Evolutionary conservation across 345 rosid species (phyloP), one percentile per base, ranked within the genome.

Genomic region (Isatis tinctoria): DNA sequence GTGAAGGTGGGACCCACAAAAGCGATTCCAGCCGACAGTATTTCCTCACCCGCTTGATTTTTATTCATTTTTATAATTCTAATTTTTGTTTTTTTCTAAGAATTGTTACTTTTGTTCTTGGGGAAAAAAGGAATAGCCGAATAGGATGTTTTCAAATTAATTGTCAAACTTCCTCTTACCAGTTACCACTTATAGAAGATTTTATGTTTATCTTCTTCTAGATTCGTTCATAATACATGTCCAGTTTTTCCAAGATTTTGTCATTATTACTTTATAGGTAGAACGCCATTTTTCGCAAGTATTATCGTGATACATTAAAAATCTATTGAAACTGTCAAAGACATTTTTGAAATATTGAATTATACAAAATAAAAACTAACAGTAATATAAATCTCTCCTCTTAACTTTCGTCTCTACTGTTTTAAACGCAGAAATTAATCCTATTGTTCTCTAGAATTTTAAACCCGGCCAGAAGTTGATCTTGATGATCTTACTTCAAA

Each of bases 11-110:
- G 80, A 36, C 80, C 80, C 67, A 70, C 37, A 22, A 44, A 22
- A 32, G 40, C n/a, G 11, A 54, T 63, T 51, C 8, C 1, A 68
- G 79, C 74, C 79, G 79, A 75, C 79, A 68, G 69, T 75, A 17
- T 60, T 75, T 60, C 73, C 16, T 60, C 63, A 4, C 24, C 62
- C 56, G 37, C 30, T 30, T 66, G 6, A 13, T 57, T 58, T 43
- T 9, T 37, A 17, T 47, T 47, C 33, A 44, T 36, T 12, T 66
- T 18, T 6, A 30, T 30, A 28, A 28, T 40, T 2, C 39, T 64
- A 14, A 0, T 5, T 32, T 64, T 17, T 16, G n/a, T 27, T 22
- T 22, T 1, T 22, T 22, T 22, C 2, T 22, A 16, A 17, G 6
- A 30, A 30, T 51, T 22, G 8, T 9, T 32, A 2, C 8, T 18